Base-by-base conservation (phyloP, 2,329 filamentous ascomycete genomes). In the Allantophomopsis lycopodina region DNA sequence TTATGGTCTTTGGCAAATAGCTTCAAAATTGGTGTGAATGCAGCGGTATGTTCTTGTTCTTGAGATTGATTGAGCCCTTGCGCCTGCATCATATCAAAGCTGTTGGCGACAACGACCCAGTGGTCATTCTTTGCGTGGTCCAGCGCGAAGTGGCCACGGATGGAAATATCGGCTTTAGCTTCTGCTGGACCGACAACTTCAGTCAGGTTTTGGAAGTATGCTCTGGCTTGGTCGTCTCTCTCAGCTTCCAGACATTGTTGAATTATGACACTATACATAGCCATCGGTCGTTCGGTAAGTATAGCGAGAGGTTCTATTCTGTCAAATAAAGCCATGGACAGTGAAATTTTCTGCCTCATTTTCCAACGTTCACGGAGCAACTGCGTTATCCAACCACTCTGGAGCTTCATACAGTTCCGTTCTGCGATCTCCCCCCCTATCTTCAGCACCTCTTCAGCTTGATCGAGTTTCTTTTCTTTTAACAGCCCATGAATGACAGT, bases 121-220 rank as follows among this genome's bases (percentile, higher is more conserved):
- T 57, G 49, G 7, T 40, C 40, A 15, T 43, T 47, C 42, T 49
- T 47, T 11, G 55, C 55, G 23, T 52, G 53, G 7, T 49, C 48
- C 16, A 51, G 46, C n/a, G 52, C 52, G 35, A 56, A 50, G 37
- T 55, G 50, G 2, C 54, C 53, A 40, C 46, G 43, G 7, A 53
- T 53, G n/a, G 48, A 47, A 12, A 49, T 8, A 36, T 53, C 38
- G 5, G 41, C 38, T 15, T 37, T 36, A 10, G 14, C 41, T 8
- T 32, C 33, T 15, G 43, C 37, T 4, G 17, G n/a, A 8, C 23
- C 23, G 10, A 28, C 8, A 6, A 28, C 11, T 8, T 28, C 23
- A 33, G 18, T 35, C 17, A 51, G 35, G 10, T 48, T 35, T 1
- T 44, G 36, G 36, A 50, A 46, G 33, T 56, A 55, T 6, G 15